Evolutionary conservation across 75 land plant genomes (phyloP), one percentile per base, ranked within the genome.

Genomic region (Sequoia sempervirens): DNA sequence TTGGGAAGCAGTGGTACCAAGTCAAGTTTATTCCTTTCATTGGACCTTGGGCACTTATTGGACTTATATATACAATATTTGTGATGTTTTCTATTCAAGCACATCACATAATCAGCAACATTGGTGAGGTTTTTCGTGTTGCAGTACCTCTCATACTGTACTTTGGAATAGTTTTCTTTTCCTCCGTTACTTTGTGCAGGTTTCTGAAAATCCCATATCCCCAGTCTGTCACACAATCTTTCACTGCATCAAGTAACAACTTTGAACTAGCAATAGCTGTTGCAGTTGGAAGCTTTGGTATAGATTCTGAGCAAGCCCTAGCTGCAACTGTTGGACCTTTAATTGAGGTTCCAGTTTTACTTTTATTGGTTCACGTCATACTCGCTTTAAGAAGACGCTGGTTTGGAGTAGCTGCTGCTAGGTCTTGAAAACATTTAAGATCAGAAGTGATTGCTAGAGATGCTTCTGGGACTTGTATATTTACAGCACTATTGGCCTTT

Each of bases 191-290:
- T 34, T 17, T 87, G 14, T 89, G 90, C 86, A 85, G 80, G 32
- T n/a, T 40, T 84, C 15, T 89, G 74, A 68, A 85, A 6, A 82
- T 89, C 72, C 37, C 90, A 37, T 89, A 89, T 36, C 73, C 75
- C 20, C 87, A 84, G 64, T 75, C 86, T 20, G 90, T 89, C 45
- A 88, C 90, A 12, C 90, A 88, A 70, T 81, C 90, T 28, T 89
- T 89, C 81, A 88, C 90, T 3, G 86, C 90, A 46, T 40, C 90
- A 10, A 88, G 86, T 72, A 88, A 89, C 66, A 89, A 89, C 47
- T 89, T 89, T 70, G 90, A 89, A 81, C 90, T 89, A n/a, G 90
- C 90, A 38, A 89, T 89, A 23, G 90, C 90, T 28, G 90, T 89
- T 32, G 90, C 86, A 5, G 90, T 89, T 37, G 86, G 90, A n/a